phyloP scores from a whole-genome alignment of 208 protist genomes.

The Leishmania mexicana region DNA sequence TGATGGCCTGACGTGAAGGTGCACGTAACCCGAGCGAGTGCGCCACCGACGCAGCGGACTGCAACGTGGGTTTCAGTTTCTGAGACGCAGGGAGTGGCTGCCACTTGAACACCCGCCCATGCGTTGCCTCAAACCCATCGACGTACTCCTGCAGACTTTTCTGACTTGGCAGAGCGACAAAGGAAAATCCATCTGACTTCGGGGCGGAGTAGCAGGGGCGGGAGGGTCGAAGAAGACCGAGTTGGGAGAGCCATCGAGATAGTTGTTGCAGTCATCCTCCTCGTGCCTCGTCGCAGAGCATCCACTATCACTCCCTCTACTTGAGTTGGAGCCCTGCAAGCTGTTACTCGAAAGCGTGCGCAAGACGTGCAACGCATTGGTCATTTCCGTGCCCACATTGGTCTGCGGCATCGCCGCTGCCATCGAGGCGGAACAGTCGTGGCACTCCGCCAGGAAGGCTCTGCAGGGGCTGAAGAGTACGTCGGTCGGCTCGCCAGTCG shows the following conservation, averaged over 20 bases:
- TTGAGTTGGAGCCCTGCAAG: no score
- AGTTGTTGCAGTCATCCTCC: no score
- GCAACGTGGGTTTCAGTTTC: conserved; percentile 18
- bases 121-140: conserved; percentile 11
- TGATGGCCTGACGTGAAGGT: conserved; percentile 27
- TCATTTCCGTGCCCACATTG: conserved; percentile 14
- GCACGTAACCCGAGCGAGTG: conserved; percentile 9
- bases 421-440: conserved; percentile 31
- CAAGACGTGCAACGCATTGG: conserved; percentile 8
- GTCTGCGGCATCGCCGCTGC: conserved; percentile 30
- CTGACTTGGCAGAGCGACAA: neutral
- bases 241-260: no score
- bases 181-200: neutral
- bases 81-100: conserved; percentile 20
- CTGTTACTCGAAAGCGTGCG: neutral
- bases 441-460: conserved; percentile 12
- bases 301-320: no score
- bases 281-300: no score
- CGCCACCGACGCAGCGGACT: conserved; percentile 22
- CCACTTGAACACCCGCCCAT: conserved; percentile 42
- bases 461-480: conserved; percentile 33
- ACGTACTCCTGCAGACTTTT: conserved; percentile 24
- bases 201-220: no score
- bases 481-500: conserved; percentile 13
- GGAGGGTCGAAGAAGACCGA: no score